phyloP scores from a whole-genome alignment of 179 eudicot species.

The Beta lomatogona region DNA sequence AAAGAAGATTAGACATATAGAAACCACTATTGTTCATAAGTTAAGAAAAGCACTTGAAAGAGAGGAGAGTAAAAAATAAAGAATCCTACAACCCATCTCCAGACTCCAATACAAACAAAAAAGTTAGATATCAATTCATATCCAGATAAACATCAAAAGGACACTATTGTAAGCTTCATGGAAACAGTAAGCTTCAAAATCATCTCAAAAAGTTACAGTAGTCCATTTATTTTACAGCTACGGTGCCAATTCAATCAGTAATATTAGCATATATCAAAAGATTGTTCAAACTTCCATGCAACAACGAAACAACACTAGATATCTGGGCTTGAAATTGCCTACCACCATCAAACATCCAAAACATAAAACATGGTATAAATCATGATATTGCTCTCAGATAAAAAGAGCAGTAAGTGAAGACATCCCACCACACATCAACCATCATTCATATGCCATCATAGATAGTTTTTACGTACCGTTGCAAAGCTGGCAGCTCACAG shows the following conservation, averaged over 20 bases:
- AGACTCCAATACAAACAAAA: background rate
- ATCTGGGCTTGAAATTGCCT: background rate
- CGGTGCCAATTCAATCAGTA: background rate
- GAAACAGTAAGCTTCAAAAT: background rate
- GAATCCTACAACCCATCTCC: background rate
- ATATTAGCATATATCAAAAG: background rate
- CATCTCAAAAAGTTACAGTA: background rate
- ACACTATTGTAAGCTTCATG: background rate
- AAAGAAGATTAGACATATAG: constrained; percentile 1
- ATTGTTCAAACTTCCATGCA: background rate
- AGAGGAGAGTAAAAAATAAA: background rate
- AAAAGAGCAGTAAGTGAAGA: background rate
- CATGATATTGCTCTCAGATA: background rate
- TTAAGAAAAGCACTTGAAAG: background rate
- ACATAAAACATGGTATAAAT: background rate
- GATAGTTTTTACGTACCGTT: constrained; percentile 52
- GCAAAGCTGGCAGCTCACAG: constrained; percentile 80
- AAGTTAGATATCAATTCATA: background rate
- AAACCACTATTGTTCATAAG: background rate
- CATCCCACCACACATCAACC: constrained; percentile 1
- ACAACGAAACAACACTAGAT: background rate
- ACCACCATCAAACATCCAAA: background rate
- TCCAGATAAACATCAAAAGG: background rate
- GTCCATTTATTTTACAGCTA: background rate
- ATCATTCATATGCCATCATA: constrained; percentile 11